Percentiles rank a stretch among this genome's conserved stretches.
Conservation (phyloP, 345 rosid genomes). For the Physaria fendleri region DNA sequence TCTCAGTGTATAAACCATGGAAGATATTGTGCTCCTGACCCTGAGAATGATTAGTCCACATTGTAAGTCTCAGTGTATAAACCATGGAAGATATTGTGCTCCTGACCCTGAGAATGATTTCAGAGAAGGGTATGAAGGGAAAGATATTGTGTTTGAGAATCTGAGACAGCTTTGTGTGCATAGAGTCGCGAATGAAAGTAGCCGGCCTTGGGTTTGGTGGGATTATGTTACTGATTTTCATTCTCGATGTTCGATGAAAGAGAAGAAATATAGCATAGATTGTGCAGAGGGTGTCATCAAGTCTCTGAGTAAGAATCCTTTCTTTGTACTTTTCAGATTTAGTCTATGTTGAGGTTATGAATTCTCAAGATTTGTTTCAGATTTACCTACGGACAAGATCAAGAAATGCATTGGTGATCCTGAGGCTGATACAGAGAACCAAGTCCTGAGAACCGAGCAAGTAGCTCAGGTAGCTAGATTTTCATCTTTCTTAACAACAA, state of each 20-base stretch:
- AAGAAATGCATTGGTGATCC: slow-evolving; percentile 83
- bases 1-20: slow-evolving; percentile 96
- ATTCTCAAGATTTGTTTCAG: slow-evolving; percentile 33
- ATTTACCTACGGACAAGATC: slow-evolving; percentile 64
- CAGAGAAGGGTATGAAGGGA: slow-evolving; percentile 78
- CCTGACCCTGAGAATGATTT: slow-evolving; percentile 93
- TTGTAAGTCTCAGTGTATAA: slow-evolving; percentile 96
- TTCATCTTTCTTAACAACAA: background rate
- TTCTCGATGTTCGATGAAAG: slow-evolving; percentile 92
- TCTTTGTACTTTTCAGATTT: background rate
- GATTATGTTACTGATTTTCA: slow-evolving; percentile 92
- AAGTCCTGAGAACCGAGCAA: slow-evolving; percentile 72
- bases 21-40: slow-evolving; percentile 96
- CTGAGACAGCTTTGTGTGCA: slow-evolving; percentile 96
- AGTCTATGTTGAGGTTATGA: background rate
- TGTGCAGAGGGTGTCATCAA: slow-evolving; percentile 76
- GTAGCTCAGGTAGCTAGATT: slow-evolving; percentile 50
- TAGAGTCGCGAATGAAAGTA: slow-evolving; percentile 65
- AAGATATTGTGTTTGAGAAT: slow-evolving; percentile 93
- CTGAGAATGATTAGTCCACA: slow-evolving; percentile 81
- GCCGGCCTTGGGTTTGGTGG: slow-evolving; percentile 91
- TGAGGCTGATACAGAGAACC: slow-evolving; percentile 73
- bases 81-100: slow-evolving; percentile 88
- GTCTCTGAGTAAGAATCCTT: slow-evolving; percentile 58
- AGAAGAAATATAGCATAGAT: slow-evolving; percentile 68